A percentile compares a stretch with the other conserved stretches of the same genome.
phyloP scores from a whole-genome alignment of 169 alveolate genomes.

The Babesia bigemina region DNA sequence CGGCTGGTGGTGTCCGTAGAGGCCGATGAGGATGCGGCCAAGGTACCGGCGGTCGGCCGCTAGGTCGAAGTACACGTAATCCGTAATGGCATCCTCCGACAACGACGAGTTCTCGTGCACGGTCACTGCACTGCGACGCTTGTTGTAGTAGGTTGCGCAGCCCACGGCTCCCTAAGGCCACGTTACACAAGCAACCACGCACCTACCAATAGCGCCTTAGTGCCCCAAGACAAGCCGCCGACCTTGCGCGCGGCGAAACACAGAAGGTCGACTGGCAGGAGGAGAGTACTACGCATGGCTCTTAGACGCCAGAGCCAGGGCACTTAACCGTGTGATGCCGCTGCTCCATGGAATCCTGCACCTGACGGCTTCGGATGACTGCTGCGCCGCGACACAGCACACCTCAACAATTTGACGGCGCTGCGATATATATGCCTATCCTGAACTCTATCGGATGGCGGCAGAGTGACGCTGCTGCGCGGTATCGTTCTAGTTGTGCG shows the following conservation, averaged over 20 bases:
- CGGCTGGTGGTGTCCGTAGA: slow-evolving; percentile 77
- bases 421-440: too few relatives aligned
- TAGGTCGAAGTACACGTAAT: slow-evolving; percentile 77
- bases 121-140: not conserved
- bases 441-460: too few relatives aligned
- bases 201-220: slow-evolving; percentile 28
- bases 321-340: not conserved
- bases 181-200: not conserved
- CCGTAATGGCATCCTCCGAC: slow-evolving; percentile 64
- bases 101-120: slow-evolving; percentile 7
- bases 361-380: too few relatives aligned
- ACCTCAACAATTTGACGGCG: too few relatives aligned
- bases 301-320: not conserved
- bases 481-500: too few relatives aligned
- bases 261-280: slow-evolving; percentile 28
- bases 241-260: slow-evolving; percentile 36
- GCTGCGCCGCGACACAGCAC: too few relatives aligned
- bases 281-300: slow-evolving; percentile 33
- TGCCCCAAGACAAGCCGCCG: not conserved
- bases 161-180: slow-evolving; percentile 11
- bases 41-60: slow-evolving; percentile 72
- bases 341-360: slow-evolving; percentile 21
- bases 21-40: slow-evolving; percentile 76
- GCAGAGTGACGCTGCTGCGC: too few relatives aligned
- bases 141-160: slow-evolving; percentile 18